Evolutionary conservation across 306 rosid genomes (phyloP).

Genomic region (Notholithocarpus densiflorus): DNA sequence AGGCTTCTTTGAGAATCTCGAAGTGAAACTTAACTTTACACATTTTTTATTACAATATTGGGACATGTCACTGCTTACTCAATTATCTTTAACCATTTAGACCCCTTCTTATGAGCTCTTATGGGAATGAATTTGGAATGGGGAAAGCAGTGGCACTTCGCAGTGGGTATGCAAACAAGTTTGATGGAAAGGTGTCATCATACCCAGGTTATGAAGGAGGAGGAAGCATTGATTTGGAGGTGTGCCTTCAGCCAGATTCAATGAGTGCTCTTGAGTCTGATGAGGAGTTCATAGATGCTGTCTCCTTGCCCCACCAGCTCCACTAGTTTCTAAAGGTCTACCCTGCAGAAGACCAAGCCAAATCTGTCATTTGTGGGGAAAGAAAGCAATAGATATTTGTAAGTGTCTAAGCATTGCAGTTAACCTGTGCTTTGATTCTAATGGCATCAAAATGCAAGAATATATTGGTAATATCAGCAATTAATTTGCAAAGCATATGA

Average conservation of each 20-base stretch:
- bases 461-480: no score
- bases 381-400: not conserved
- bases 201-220: slow-evolving; percentile 53
- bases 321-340: not conserved
- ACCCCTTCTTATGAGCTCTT: no score
- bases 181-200: slow-evolving; percentile 40
- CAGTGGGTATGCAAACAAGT: slow-evolving; percentile 55
- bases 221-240: slow-evolving; percentile 64
- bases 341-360: not conserved
- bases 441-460: no score
- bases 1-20: no score
- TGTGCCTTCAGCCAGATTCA: slow-evolving; percentile 27
- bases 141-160: slow-evolving; percentile 54
- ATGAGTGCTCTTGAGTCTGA: slow-evolving; percentile 57
- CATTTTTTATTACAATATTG: no score
- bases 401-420: not conserved
- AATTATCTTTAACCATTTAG: no score
- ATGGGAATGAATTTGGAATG: slow-evolving; percentile 47
- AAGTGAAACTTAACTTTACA: no score
- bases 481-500: no score
- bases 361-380: not conserved
- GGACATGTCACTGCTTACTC: no score
- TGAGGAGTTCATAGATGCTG: slow-evolving; percentile 36
- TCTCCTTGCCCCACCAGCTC: slow-evolving; percentile 1
- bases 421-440: not conserved